phyloP scores from a whole-genome alignment of 75 land plant genomes.

The Pinus taeda region DNA sequence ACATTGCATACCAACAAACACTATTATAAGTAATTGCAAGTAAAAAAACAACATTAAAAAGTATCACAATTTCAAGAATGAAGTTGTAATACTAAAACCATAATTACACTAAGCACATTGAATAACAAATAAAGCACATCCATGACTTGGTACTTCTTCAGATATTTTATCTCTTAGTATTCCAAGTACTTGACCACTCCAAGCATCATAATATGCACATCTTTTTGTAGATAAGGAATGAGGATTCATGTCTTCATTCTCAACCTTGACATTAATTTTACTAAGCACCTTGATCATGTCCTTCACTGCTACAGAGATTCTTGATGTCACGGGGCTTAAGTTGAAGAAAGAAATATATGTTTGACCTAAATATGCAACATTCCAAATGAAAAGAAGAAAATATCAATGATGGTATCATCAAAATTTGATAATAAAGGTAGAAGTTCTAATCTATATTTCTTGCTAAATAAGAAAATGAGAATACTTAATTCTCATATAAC shows the following conservation, averaged over 20 bases:
- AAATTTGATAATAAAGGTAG: not conserved
- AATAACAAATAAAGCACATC: constrained; percentile 9
- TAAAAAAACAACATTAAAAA: too few species aligned
- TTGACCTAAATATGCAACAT: not conserved
- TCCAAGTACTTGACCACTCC: not conserved
- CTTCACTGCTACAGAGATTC: not conserved
- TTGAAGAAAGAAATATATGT: not conserved
- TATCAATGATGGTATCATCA: not conserved
- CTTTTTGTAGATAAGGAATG: not conserved
- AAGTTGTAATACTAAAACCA: too few species aligned
- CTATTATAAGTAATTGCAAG: too few species aligned
- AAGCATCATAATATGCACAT: not conserved
- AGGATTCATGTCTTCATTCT: not conserved
- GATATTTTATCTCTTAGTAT: constrained; percentile 4
- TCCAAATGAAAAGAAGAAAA: not conserved
- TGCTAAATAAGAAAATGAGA: too few species aligned
- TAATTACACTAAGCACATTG: not conserved
- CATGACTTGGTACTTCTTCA: constrained; percentile 1
- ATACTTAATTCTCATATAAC: too few species aligned
- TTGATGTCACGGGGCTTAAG: not conserved
- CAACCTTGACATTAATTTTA: not conserved
- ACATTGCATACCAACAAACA: too few species aligned
- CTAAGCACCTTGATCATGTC: not conserved
- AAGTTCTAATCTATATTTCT: too few species aligned
- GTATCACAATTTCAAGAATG: too few species aligned